phyloP scores from a whole-genome alignment of 192 early-diverging fungal genomes.

The Linnemannia hyalina region DNA sequence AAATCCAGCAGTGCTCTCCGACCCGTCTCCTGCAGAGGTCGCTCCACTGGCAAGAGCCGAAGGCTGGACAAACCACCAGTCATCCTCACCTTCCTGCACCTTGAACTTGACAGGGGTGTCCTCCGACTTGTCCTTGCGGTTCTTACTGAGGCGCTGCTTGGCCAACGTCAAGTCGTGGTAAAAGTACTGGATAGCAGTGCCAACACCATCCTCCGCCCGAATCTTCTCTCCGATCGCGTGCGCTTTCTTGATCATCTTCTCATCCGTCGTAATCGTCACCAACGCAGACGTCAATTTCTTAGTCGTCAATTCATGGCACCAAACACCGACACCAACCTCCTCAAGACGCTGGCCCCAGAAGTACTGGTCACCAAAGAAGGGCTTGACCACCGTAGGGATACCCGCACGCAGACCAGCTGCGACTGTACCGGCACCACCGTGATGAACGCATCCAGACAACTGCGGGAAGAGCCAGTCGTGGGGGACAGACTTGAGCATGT shows the following conservation, averaged over 20 bases:
- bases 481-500: conserved; percentile 71
- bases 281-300: conserved; percentile 66
- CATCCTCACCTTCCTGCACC: conserved; percentile 34
- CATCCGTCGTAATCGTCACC: conserved; percentile 65
- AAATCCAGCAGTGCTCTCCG: conserved; percentile 35
- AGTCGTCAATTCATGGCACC: conserved; percentile 68
- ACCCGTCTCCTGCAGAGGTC: conserved; percentile 31
- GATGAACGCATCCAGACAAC: conserved; percentile 76
- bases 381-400: conserved; percentile 77
- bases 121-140: conserved; percentile 42
- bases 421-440: conserved; percentile 84
- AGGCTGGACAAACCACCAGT: conserved; percentile 43
- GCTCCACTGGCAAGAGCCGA: conserved; percentile 27
- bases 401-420: conserved; percentile 82
- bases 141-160: conserved; percentile 48
- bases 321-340: conserved; percentile 72
- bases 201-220: conserved; percentile 70
- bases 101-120: conserved; percentile 40
- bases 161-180: conserved; percentile 73
- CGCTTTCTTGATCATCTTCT: conserved; percentile 65
- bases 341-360: conserved; percentile 81
- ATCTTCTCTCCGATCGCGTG: conserved; percentile 66
- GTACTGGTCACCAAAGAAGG: conserved; percentile 78
- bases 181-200: conserved; percentile 68
- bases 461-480: conserved; percentile 86